Conservation (phyloP, 805 yeast species). For the Barnettozyma wickerhamii region DNA sequence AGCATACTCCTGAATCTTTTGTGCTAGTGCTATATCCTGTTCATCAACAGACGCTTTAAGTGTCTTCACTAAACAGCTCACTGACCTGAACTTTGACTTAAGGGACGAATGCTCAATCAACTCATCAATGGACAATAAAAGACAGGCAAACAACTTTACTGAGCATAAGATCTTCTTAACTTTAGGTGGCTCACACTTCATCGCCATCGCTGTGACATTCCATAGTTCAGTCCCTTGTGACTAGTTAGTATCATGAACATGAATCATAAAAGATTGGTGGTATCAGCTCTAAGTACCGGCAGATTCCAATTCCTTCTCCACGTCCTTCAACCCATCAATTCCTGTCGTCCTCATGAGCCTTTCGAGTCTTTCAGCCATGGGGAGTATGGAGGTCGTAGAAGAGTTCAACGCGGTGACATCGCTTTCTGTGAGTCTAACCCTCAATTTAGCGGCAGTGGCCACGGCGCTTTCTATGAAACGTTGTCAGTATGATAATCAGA, state of each 20-base stretch:
- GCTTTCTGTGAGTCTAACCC: slow-evolving; percentile 9
- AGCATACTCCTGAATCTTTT: slow-evolving; percentile 27
- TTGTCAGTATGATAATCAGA: background rate
- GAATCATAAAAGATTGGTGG: background rate
- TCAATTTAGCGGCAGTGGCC: slow-evolving; percentile 11
- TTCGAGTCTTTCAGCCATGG: slow-evolving; percentile 30
- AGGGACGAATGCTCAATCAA: slow-evolving; percentile 19
- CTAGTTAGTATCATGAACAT: too few species aligned
- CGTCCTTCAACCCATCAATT: slow-evolving; percentile 17
- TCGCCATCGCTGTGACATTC: slow-evolving; percentile 31
- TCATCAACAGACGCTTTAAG: slow-evolving; percentile 28
- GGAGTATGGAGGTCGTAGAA: slow-evolving; percentile 24
- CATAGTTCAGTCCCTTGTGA: slow-evolving; percentile 33
- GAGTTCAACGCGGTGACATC: slow-evolving; percentile 16
- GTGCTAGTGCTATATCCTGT: slow-evolving; percentile 14
- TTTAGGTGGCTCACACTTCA: slow-evolving; percentile 18
- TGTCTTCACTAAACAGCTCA: slow-evolving; percentile 29
- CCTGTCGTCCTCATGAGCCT: slow-evolving; percentile 25
- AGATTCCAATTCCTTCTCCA: slow-evolving; percentile 24
- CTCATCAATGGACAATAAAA: slow-evolving; percentile 31
- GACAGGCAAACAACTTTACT: slow-evolving; percentile 26
- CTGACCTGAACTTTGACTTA: slow-evolving; percentile 25
- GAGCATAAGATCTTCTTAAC: slow-evolving; percentile 13
- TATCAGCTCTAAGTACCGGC: slow-evolving; percentile 9
- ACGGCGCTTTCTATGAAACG: slow-evolving; percentile 14